Base-by-base conservation (phyloP, 2,329 filamentous ascomycete genomes). In the Emmonsia crescens region DNA sequence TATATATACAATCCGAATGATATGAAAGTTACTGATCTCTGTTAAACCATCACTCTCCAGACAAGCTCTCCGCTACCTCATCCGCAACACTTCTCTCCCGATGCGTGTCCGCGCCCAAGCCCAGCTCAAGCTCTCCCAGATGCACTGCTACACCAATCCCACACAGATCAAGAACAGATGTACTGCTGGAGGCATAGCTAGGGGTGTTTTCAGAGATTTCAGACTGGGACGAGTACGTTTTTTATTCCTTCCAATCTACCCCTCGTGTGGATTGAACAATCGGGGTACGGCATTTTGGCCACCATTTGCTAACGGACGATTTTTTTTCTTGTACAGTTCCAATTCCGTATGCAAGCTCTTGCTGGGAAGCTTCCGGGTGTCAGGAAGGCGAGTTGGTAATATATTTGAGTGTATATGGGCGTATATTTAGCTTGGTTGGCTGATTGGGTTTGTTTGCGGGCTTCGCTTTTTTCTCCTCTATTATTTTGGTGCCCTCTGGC, bases 91-190 rank as follows among this genome's bases (percentile, higher is more conserved):
- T 38, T 88, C 87, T 0, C 86, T 99, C 2, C 85, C 92, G 1
- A 81, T 86, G 61, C 85, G 92, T 71, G 86, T 89, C 59, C 89
- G 95, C 70, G 91, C 90, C 64, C 89, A 96, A 74, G 94, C 94
- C 49, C 93, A 97, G 79, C 84, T 99, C 61, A 88, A 97, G 78
- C 82, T 99, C 67, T 85, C 88, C 3, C 88, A 96, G 78, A 96
- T 97, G 93, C 92, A 96, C 79, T 86, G 85, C 80, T 97, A 97
- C 78, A 97, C 94, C 42, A 84, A 92, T 64, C 85, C 90, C 62
- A 96, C 93, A 57, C 92, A 96, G 80, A 92, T 99, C 75, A 87
- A 88, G 75, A 97, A 96, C 78, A 82, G 94, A 68, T 99, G 94
- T 79, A 87, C 96, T 60, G 83, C 93, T 74, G 91, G 91, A 67